Percentiles rank a stretch among this genome's conserved stretches.
Conservation (phyloP, 1,284 basidiomycete species). For the Wolfiporia cocos region DNA sequence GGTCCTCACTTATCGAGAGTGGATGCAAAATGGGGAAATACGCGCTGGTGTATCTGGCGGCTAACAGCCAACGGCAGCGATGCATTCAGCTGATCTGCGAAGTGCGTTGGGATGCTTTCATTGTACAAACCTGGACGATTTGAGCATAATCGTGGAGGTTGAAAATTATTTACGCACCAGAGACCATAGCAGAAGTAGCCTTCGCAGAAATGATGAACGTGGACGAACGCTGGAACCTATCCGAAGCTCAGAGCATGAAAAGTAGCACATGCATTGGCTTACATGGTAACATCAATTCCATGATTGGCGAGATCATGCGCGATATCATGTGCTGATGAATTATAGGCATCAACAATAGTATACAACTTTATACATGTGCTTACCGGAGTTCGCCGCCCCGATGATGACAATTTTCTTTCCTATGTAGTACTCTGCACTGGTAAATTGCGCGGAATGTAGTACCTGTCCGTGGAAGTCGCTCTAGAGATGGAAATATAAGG, state of each 20-base stretch:
- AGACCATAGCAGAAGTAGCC: too few species aligned
- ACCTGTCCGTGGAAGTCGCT: constrained; percentile 2
- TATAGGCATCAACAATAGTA: neutral
- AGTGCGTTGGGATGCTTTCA: neutral
- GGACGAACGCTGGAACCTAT: constrained; percentile 2
- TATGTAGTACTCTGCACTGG: constrained; percentile 28
- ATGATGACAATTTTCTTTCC: constrained; percentile 39
- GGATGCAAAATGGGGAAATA: neutral
- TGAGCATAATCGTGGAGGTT: too few species aligned
- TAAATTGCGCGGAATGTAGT: constrained; percentile 35
- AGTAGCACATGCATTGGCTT: neutral
- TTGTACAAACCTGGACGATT: neutral
- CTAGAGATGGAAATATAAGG: neutral
- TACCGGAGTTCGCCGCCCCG: constrained; percentile 31
- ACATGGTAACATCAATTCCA: constrained; percentile 3
- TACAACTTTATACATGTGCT: constrained; percentile 19
- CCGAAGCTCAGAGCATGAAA: neutral
- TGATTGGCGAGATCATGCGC: constrained; percentile 2
- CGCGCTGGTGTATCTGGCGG: neutral
- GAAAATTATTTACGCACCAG: too few species aligned
- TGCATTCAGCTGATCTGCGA: neutral
- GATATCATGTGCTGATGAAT: constrained; percentile 4
- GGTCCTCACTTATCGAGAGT: neutral
- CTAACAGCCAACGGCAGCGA: neutral
- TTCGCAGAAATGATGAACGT: too few species aligned